Evolutionary conservation across 169 alveolate species (phyloP).

Genomic region (Cryptosporidium ryanae): DNA sequence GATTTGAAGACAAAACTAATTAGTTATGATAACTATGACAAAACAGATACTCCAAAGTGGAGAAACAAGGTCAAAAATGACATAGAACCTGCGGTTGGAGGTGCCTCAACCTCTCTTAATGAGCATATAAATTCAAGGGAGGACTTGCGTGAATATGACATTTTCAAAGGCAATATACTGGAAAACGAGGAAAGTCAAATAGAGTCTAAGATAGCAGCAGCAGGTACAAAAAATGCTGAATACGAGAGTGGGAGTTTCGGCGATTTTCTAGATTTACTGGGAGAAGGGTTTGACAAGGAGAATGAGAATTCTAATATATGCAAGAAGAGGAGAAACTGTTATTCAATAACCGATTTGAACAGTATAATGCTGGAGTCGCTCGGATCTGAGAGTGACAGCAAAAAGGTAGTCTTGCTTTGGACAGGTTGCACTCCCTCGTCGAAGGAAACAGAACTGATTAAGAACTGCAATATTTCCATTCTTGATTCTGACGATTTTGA

Average conservation of each 20-base stretch:
- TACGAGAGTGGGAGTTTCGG: not conserved
- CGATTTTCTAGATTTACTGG: not conserved
- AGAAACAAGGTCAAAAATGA: not conserved
- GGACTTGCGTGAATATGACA: not conserved
- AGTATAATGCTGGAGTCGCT: not conserved
- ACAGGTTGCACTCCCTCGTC: constrained; percentile 65
- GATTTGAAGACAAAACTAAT: constrained; percentile 55
- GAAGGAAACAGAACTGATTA: constrained; percentile 16
- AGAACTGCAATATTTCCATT: constrained; percentile 11
- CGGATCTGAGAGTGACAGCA: not conserved
- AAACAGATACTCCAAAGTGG: constrained; percentile 56
- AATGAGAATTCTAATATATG: constrained; percentile 2
- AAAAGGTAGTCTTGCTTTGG: constrained; percentile 29
- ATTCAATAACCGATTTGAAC: not conserved
- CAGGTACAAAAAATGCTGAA: not conserved
- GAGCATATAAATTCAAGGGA: not conserved
- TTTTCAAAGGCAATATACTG: not conserved
- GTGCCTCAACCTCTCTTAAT: not conserved
- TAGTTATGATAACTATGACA: constrained; percentile 36
- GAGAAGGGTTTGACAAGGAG: not conserved
- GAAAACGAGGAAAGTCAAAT: not conserved
- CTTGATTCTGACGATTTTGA: constrained; percentile 66
- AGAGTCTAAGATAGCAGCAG: not conserved
- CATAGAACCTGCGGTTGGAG: not conserved
- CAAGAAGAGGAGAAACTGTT: not conserved